Evolutionary conservation across 2,329 filamentous ascomycete species (phyloP).

Genomic region (Plectosphaerella cucumerina): DNA sequence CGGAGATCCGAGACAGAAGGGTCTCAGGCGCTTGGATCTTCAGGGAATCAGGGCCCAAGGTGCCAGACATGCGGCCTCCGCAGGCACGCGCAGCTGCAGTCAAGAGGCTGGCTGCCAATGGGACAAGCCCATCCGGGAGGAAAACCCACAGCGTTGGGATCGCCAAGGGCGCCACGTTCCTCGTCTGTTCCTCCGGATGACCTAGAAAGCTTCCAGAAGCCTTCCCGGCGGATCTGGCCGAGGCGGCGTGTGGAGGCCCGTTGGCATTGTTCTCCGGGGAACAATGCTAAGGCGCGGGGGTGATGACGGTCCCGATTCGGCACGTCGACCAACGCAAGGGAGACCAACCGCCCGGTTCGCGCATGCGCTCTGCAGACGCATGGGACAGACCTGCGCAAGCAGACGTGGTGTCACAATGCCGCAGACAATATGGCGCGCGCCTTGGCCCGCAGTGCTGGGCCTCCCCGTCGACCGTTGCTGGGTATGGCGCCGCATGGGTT

Average conservation of each 20-base stretch:
- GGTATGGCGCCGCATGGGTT: too few species aligned
- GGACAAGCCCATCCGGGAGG: background rate
- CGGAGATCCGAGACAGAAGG: too few species aligned
- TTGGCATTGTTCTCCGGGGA: background rate
- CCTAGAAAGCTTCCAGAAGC: background rate
- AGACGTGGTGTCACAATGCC: background rate
- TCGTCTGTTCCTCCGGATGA: background rate
- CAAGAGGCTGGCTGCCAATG: background rate
- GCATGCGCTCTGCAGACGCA: background rate
- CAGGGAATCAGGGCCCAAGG: too few species aligned
- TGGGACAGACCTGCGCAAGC: background rate
- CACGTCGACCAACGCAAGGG: background rate
- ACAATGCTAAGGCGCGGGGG: background rate
- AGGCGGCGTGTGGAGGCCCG: background rate
- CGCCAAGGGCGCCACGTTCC: background rate
- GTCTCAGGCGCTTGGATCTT: too few species aligned
- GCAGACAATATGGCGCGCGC: background rate
- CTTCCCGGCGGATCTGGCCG: background rate
- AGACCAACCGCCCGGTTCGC: background rate
- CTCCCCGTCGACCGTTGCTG: too few species aligned
- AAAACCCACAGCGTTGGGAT: background rate
- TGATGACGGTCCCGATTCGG: background rate
- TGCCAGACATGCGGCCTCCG: too few species aligned
- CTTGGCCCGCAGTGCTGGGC: background rate
- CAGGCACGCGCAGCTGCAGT: too few species aligned